A percentile compares a stretch with the other conserved stretches of the same genome.
These are phyloP conservation scores for Staphylotrichum longicolle DNA, from an alignment of 495 filamentous ascomycete species.

Conservation along the genomic window DNA sequence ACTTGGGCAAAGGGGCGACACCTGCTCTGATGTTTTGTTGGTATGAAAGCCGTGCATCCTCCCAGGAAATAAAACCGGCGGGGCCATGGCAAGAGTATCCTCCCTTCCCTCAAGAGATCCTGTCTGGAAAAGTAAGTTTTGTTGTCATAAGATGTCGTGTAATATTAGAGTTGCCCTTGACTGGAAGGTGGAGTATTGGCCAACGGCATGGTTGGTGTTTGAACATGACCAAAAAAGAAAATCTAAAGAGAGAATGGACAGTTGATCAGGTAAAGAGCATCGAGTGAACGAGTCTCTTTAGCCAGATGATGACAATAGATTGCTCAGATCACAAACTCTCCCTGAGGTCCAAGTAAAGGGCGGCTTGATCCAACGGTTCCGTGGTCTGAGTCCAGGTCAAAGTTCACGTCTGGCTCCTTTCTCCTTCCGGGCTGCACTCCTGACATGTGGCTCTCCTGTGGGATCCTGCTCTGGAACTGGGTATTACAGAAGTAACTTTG, in stretches of 20 bases:
- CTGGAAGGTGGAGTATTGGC: too few relatives aligned
- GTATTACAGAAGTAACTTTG: slow-evolving; percentile 15
- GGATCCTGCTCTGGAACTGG: background rate
- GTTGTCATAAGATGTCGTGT: too few relatives aligned
- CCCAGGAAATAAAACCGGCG: too few relatives aligned
- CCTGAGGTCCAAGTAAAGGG: slow-evolving; percentile 20
- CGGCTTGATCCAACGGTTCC: slow-evolving; percentile 9
- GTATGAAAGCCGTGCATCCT: too few relatives aligned
- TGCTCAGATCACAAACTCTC: background rate
- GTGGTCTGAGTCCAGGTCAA: slow-evolving; percentile 8
- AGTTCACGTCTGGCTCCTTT: slow-evolving; percentile 1
- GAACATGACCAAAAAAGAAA: background rate
- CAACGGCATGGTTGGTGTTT: too few relatives aligned
- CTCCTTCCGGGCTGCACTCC: slow-evolving; percentile 1
- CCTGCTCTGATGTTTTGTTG: too few relatives aligned
- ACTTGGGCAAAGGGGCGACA: too few relatives aligned
- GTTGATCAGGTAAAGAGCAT: background rate
- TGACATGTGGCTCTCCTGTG: background rate
- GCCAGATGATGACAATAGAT: too few relatives aligned
- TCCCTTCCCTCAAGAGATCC: too few relatives aligned
- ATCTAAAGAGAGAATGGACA: background rate
- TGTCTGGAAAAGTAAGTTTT: too few relatives aligned
- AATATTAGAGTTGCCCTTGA: too few relatives aligned
- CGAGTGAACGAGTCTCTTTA: slow-evolving; percentile 7
- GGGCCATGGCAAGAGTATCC: too few relatives aligned